A percentile compares a stretch with the other conserved stretches of the same genome.
These are phyloP conservation scores for Anthracocystis walkeri DNA, from an alignment of 1,284 basidiomycete species.

Conservation along the genomic window DNA sequence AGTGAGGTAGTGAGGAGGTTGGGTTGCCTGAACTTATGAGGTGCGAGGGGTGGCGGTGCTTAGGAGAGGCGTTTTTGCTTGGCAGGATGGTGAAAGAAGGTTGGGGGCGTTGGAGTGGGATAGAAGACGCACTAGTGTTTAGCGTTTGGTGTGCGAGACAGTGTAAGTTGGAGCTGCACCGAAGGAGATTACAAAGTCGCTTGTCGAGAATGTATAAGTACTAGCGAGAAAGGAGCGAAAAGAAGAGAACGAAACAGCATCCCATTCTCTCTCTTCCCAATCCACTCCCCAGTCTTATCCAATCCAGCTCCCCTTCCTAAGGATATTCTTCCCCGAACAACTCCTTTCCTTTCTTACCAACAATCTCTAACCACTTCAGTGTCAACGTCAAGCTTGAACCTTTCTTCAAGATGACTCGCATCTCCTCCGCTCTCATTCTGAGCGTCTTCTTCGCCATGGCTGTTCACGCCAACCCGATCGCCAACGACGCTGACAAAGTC, in stretches of 20 bases:
- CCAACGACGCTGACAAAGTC: not conserved
- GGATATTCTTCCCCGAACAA: not conserved
- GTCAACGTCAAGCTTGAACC: not conserved
- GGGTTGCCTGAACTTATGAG: too few relatives aligned
- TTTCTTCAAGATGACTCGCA: constrained; percentile 25
- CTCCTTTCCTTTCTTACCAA: not conserved
- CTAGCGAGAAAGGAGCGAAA: not conserved
- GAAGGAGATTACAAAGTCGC: not conserved
- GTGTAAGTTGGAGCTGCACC: too few relatives aligned
- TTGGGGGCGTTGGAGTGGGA: too few relatives aligned
- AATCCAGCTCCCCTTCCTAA: not conserved
- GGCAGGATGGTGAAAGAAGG: too few relatives aligned
- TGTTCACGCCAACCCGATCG: constrained; percentile 11
- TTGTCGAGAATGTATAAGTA: constrained; percentile 19
- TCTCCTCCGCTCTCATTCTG: constrained; percentile 25
- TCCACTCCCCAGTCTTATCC: not conserved
- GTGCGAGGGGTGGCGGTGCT: too few relatives aligned
- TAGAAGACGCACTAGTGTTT: too few relatives aligned
- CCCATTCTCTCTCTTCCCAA: constrained; percentile 10
- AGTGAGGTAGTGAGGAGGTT: too few relatives aligned
- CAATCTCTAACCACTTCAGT: not conserved
- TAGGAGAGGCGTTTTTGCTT: too few relatives aligned
- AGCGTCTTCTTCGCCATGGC: constrained; percentile 36
- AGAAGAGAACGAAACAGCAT: not conserved
- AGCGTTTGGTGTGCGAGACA: too few relatives aligned